These are phyloP conservation scores for Colletotrichum paranaense DNA, from an alignment of 2,329 filamentous ascomycete genomes.

Conservation along the genomic window DNA sequence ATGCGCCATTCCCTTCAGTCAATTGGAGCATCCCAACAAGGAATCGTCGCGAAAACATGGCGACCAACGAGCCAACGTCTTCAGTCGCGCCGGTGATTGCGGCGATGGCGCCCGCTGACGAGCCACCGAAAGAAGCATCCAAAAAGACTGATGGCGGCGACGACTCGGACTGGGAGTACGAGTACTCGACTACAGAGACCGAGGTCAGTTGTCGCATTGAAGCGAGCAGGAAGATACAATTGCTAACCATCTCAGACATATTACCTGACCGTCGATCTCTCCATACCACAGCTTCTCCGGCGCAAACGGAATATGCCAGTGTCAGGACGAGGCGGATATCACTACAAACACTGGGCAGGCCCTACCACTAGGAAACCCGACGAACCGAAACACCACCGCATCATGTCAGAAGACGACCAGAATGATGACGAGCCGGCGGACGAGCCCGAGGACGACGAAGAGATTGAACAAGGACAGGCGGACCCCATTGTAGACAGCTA, in stretches of 20 bases:
- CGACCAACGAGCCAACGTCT: constrained; percentile 9
- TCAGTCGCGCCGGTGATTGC: constrained; percentile 20
- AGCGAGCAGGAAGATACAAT: not conserved
- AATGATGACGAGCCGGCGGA: constrained; percentile 37
- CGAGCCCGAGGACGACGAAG: constrained; percentile 42
- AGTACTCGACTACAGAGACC: constrained; percentile 72
- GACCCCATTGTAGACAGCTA: constrained; percentile 37
- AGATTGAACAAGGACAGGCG: constrained; percentile 35
- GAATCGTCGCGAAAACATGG: constrained; percentile 17
- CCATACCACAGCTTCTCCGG: constrained; percentile 66
- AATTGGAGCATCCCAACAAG: not conserved
- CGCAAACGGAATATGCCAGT: constrained; percentile 40
- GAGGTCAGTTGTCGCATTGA: constrained; percentile 55
- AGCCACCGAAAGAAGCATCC: not conserved
- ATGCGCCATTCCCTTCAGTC: not conserved
- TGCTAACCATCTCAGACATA: constrained; percentile 60
- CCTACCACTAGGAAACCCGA: constrained; percentile 38
- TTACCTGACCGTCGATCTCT: constrained; percentile 73
- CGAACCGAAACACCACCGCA: constrained; percentile 36
- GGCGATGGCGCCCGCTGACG: constrained; percentile 17
- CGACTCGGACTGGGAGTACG: constrained; percentile 74
- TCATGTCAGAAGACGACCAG: constrained; percentile 38
- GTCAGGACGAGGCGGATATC: constrained; percentile 57
- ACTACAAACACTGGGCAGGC: constrained; percentile 54
- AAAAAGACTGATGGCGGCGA: constrained; percentile 50